Evolutionary conservation across 2,329 filamentous ascomycete species (phyloP).

Genomic region (Pseudocercospora crystallina): DNA sequence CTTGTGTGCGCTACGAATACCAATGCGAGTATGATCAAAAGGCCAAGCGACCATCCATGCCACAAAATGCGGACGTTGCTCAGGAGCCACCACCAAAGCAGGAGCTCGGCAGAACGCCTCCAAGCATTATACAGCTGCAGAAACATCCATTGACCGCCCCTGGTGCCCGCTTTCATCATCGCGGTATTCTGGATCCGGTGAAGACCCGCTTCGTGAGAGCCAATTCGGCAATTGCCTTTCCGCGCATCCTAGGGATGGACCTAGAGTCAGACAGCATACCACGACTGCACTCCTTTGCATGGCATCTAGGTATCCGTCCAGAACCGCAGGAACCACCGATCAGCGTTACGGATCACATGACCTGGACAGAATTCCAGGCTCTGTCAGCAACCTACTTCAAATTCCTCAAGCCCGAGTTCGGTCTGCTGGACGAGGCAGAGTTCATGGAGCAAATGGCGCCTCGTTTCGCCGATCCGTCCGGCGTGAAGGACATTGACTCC

Average conservation of each 20-base stretch:
- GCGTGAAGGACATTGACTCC: constrained; percentile 44
- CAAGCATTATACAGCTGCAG: constrained; percentile 34
- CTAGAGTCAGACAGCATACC: constrained; percentile 56
- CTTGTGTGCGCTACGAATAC: constrained; percentile 38
- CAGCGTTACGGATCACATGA: constrained; percentile 30
- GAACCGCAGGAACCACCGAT: constrained; percentile 28
- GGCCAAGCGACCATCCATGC: constrained; percentile 29
- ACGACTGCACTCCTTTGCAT: constrained; percentile 54
- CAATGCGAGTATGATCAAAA: constrained; percentile 35
- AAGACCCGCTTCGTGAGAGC: constrained; percentile 37
- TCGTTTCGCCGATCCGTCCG: constrained; percentile 28
- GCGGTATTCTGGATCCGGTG: constrained; percentile 36
- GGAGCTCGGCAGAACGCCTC: constrained; percentile 24
- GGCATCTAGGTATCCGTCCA: constrained; percentile 48
- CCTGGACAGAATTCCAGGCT: constrained; percentile 32
- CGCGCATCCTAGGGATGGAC: constrained; percentile 53
- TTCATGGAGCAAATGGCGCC: constrained; percentile 32
- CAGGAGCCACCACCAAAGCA: constrained; percentile 25
- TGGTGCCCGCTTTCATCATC: constrained; percentile 36
- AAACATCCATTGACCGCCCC: constrained; percentile 36
- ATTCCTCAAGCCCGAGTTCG: constrained; percentile 54
- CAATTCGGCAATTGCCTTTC: constrained; percentile 53
- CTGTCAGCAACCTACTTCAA: constrained; percentile 50
- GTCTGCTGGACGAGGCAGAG: constrained; percentile 44
- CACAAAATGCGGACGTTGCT: constrained; percentile 27